A percentile compares a stretch with the other conserved stretches of the same genome.
These are phyloP conservation scores for Teratosphaeria zuluensis DNA, from an alignment of 2,329 filamentous ascomycete genomes.

Conservation along the genomic window DNA sequence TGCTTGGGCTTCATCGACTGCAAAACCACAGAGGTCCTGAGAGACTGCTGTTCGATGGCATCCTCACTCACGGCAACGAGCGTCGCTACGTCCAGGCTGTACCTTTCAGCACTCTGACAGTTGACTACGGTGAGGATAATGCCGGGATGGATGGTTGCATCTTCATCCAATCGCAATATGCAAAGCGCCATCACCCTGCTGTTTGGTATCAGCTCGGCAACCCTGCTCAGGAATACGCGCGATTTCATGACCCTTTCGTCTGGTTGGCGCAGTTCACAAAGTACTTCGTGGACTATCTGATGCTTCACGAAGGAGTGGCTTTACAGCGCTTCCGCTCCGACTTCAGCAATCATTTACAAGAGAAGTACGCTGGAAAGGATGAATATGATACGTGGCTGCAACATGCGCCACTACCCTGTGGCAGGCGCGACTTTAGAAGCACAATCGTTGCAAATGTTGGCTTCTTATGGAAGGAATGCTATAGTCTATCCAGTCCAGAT, in stretches of 20 bases:
- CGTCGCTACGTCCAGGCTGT: conserved; percentile 46
- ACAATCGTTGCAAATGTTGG: conserved; percentile 42
- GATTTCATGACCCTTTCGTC: conserved; percentile 54
- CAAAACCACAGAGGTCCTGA: conserved; percentile 24
- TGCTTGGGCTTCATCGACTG: conserved; percentile 48
- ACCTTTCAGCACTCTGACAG: conserved; percentile 48
- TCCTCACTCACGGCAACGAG: conserved; percentile 38
- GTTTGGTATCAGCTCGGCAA: conserved; percentile 55
- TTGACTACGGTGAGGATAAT: conserved; percentile 45
- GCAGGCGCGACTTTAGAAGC: neutral
- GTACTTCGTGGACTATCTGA: conserved; percentile 59
- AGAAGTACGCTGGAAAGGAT: conserved; percentile 30
- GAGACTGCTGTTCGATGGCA: conserved; percentile 51
- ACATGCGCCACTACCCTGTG: neutral
- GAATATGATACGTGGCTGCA: neutral
- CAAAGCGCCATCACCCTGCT: conserved; percentile 12
- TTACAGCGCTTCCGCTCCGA: conserved; percentile 47
- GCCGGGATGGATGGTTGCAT: conserved; percentile 27
- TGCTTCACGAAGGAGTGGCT: conserved; percentile 29
- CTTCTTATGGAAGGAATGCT: conserved; percentile 58
- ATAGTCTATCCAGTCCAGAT: conserved; percentile 35
- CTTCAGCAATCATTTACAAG: conserved; percentile 34
- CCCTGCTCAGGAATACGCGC: conserved; percentile 51
- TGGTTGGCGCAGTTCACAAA: conserved; percentile 66
- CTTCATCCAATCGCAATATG: conserved; percentile 51